A percentile compares a stretch with the other conserved stretches of the same genome.
phyloP scores from a whole-genome alignment of 257 asterid genomes.

The Solanum lycopersicoides region DNA sequence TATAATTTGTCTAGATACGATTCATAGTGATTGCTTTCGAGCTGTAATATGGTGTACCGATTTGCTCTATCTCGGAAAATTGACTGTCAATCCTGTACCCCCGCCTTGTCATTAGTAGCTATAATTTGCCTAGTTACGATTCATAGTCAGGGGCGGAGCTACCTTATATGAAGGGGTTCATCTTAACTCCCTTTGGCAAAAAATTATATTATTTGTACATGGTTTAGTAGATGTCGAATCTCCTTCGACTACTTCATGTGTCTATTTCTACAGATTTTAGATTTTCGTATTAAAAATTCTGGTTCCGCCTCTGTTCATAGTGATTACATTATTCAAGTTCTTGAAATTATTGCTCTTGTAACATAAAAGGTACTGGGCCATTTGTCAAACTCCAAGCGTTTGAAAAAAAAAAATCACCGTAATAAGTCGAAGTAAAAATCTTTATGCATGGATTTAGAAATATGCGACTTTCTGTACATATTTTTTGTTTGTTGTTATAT shows the following conservation, averaged over 20 bases:
- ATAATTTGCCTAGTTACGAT: not conserved
- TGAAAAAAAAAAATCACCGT: not conserved
- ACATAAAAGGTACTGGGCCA: not conserved
- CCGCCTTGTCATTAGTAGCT: not conserved
- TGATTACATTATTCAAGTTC: not conserved
- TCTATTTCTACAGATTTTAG: too few species aligned
- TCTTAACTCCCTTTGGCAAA: too few species aligned
- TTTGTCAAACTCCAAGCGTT: not conserved
- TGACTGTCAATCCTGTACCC: not conserved
- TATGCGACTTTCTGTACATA: not conserved
- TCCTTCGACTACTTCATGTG: too few species aligned
- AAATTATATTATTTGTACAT: too few species aligned
- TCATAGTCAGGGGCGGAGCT: not conserved
- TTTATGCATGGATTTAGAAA: not conserved
- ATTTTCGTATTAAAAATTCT: too few species aligned
- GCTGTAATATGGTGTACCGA: not conserved
- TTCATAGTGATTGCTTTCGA: not conserved
- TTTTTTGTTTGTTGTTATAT: conserved; percentile 18
- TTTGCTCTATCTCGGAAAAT: not conserved
- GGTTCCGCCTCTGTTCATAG: not conserved
- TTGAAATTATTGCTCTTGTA: not conserved
- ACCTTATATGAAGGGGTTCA: too few species aligned
- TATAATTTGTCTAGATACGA: not conserved
- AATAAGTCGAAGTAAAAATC: not conserved
- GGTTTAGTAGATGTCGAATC: too few species aligned